Evolutionary conservation across 2,329 filamentous ascomycete species (phyloP).

Genomic region (Penicillium sp.): DNA sequence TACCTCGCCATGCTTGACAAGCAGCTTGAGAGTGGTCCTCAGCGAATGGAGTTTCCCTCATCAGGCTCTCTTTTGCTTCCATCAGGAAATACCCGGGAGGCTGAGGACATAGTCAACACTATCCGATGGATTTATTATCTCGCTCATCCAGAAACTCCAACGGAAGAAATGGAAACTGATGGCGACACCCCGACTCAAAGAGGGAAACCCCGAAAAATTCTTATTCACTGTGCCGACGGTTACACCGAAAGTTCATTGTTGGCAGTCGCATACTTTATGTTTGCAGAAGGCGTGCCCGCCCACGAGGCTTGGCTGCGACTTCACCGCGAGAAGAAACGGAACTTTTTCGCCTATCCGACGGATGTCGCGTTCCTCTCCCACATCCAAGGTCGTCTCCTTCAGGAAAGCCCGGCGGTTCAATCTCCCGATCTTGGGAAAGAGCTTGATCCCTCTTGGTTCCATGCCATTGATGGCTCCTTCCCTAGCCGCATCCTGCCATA

Average conservation of each 20-base stretch:
- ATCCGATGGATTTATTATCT: slow-evolving; percentile 89
- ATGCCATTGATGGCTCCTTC: slow-evolving; percentile 82
- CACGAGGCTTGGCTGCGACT: slow-evolving; percentile 86
- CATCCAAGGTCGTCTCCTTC: slow-evolving; percentile 76
- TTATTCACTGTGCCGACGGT: slow-evolving; percentile 92
- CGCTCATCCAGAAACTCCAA: slow-evolving; percentile 61
- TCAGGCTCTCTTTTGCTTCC: slow-evolving; percentile 90
- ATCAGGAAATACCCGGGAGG: slow-evolving; percentile 78
- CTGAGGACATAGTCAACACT: slow-evolving; percentile 80
- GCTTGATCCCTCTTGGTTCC: slow-evolving; percentile 74
- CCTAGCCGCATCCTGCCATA: slow-evolving; percentile 88
- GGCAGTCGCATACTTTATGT: slow-evolving; percentile 90
- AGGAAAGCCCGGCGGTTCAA: slow-evolving; percentile 38
- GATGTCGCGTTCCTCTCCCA: slow-evolving; percentile 81
- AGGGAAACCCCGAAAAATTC: slow-evolving; percentile 64
- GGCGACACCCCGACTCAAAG: slow-evolving; percentile 54
- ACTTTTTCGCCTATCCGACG: slow-evolving; percentile 94
- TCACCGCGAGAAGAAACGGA: slow-evolving; percentile 77
- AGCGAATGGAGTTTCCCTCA: slow-evolving; percentile 80
- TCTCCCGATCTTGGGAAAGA: slow-evolving; percentile 26
- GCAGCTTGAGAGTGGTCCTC: slow-evolving; percentile 52
- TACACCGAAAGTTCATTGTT: slow-evolving; percentile 94
- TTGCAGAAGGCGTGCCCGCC: slow-evolving; percentile 76
- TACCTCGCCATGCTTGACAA: slow-evolving; percentile 66
- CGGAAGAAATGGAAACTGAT: slow-evolving; percentile 50